Base-by-base conservation (phyloP, 176 grass and related monocot species). In the Tillandsia fasciculata region DNA sequence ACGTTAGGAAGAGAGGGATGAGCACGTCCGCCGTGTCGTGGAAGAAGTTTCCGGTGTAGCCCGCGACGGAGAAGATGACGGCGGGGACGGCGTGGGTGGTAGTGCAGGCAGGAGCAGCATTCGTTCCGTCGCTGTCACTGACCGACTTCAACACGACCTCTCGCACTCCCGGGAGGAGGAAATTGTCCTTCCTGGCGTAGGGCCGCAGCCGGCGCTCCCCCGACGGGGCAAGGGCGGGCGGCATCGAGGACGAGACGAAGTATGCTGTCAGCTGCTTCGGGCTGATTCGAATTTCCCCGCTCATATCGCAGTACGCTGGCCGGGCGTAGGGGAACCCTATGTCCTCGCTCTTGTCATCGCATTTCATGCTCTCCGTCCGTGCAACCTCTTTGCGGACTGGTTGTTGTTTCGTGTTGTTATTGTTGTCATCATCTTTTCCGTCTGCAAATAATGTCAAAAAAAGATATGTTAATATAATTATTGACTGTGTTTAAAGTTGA, bases 41-140 rank as follows among this genome's bases (percentile, higher is more conserved):
- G 80, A 90, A 90, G 69, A 90, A 90, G 79, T 90, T 90, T 10
- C 82, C 79, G 1, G 79, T 90, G 18, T 90, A 90, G 26, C 82
- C 87, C 8, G 79, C 83, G 15, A 90, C 66, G 0, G 87, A 90
- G 79, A 90, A 90, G 64, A 90, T 72, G 48, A 90, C 72, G n/a
- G 87, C 79, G 0, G 87, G 83, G 3, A 82, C 65, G n/a, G 73
- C 72, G 57, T 90, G 83, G 22, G 33, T 77, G 58, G 81, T 11
- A 5, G 64, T 80, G 83, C 87, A 90, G 2, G 23, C 18, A 11
- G 80, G 80, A 49, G 74, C 8, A 68, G 79, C 26, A 33, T 53
- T 57, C 70, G n/a, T 8, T 81, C 17, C 52, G 72, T 65, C 75
- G 66, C 58, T 1, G 0, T 24, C 13, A 70, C 56, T 69, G 74